phyloP scores from a whole-genome alignment of 768 basidiomycete species.

The Hericium erinaceus region DNA sequence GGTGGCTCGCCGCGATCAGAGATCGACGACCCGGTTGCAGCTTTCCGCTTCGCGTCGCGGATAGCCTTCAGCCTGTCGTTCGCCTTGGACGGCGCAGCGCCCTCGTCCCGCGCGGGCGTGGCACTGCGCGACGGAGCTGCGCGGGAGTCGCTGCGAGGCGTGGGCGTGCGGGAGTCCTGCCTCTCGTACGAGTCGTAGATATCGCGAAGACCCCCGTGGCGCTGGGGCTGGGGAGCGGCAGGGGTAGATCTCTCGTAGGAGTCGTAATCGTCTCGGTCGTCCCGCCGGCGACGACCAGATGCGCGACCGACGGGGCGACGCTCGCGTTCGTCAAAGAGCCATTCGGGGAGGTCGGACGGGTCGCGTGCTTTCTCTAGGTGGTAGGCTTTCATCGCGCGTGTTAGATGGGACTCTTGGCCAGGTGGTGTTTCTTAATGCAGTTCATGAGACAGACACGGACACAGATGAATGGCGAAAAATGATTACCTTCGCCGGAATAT shows the following conservation, averaged over 20 bases:
- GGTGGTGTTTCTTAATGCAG: slow-evolving; percentile 34
- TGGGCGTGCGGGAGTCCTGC: not conserved
- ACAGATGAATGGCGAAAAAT: not conserved
- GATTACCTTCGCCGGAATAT: slow-evolving; percentile 12
- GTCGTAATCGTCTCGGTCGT: slow-evolving; percentile 5
- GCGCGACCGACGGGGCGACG: slow-evolving; percentile 24
- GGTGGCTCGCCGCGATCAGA: not conserved
- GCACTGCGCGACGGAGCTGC: not conserved
- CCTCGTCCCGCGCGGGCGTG: slow-evolving; percentile 11
- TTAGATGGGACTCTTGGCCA: slow-evolving; percentile 51
- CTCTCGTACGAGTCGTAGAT: slow-evolving; percentile 22
- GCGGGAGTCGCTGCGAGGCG: not conserved
- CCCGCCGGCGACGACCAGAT: slow-evolving; percentile 12
- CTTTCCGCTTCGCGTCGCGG: slow-evolving; percentile 39
- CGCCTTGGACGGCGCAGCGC: slow-evolving; percentile 25
- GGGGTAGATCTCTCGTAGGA: slow-evolving; percentile 8
- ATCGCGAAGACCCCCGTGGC: slow-evolving; percentile 26
- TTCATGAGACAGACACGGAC: not conserved
- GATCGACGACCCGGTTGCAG: not conserved
- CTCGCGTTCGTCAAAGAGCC: slow-evolving; percentile 56
- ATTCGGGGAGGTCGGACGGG: slow-evolving; percentile 50
- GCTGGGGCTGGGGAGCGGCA: slow-evolving; percentile 6
- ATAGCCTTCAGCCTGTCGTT: slow-evolving; percentile 40
- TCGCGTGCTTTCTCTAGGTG: slow-evolving; percentile 51
- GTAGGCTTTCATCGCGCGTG: slow-evolving; percentile 59